These are phyloP conservation scores for Sarocladium oryzae DNA, from an alignment of 2,329 filamentous ascomycete genomes.

Conservation along the genomic window DNA sequence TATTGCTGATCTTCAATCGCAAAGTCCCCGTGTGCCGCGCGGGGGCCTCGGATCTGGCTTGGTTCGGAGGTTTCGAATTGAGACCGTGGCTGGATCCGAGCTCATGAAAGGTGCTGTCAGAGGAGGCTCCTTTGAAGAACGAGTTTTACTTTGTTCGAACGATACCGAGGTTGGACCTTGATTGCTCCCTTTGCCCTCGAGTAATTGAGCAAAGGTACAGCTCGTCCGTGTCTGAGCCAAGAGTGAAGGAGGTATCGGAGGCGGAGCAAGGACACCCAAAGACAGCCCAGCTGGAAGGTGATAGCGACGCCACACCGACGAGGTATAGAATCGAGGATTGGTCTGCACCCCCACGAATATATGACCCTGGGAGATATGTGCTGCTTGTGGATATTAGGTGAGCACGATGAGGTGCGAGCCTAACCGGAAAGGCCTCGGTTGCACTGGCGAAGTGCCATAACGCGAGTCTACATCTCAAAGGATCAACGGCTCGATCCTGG, in stretches of 20 bases:
- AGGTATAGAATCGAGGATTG: neutral
- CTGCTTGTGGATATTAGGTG: neutral
- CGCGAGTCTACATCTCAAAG: neutral
- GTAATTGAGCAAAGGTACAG: neutral
- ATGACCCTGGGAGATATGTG: neutral
- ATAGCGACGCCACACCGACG: neutral
- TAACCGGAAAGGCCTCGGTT: neutral
- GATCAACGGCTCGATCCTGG: no score
- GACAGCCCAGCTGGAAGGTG: neutral
- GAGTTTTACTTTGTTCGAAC: neutral
- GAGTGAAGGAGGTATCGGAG: neutral
- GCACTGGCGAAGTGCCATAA: neutral
- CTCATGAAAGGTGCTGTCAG: neutral
- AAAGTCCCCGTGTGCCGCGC: conserved; percentile 1
- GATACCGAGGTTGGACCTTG: neutral
- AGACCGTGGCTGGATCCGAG: neutral
- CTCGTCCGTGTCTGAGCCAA: neutral
- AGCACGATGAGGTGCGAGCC: neutral
- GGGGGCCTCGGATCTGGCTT: neutral
- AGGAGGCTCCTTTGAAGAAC: neutral
- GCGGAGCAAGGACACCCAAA: neutral
- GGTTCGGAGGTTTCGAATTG: conserved; percentile 1
- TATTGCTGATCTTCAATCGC: conserved; percentile 3
- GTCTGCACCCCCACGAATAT: neutral
- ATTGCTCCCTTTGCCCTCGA: neutral